Percentiles rank a stretch among this genome's conserved stretches.
Conservation (phyloP, 1,284 basidiomycete species). For the Trametes versicolor region DNA sequence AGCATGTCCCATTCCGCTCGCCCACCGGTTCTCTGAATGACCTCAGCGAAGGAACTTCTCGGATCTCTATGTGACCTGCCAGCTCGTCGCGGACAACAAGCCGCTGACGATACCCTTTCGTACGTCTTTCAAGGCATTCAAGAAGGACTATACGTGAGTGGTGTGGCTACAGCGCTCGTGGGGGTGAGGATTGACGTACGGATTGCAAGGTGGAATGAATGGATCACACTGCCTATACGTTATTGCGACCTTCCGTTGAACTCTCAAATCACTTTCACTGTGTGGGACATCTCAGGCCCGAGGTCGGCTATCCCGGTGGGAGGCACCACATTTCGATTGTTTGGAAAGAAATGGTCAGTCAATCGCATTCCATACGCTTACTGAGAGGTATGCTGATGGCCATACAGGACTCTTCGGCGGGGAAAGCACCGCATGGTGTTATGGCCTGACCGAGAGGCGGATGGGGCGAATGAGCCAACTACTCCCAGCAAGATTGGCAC, state of each 20-base stretch:
- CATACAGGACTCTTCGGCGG: conserved; percentile 81
- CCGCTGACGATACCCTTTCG: conserved; percentile 90
- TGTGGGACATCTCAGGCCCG: conserved; percentile 93
- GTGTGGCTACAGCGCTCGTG: too few relatives aligned
- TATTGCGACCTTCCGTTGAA: conserved; percentile 91
- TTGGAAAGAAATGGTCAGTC: conserved; percentile 90
- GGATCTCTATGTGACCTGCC: conserved; percentile 92
- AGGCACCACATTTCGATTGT: conserved; percentile 89
- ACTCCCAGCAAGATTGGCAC: conserved; percentile 88
- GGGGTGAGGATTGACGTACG: neutral
- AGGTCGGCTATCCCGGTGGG: conserved; percentile 83
- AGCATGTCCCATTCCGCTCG: conserved; percentile 43
- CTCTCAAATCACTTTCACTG: conserved; percentile 92
- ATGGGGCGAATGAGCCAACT: conserved; percentile 81
- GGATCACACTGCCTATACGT: conserved; percentile 89
- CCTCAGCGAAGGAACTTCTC: conserved; percentile 71
- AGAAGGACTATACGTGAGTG: conserved; percentile 79
- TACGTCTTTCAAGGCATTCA: conserved; percentile 94
- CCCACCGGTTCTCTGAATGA: conserved; percentile 31
- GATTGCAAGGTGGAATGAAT: conserved; percentile 90
- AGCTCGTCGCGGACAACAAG: conserved; percentile 93
- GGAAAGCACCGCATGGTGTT: conserved; percentile 92
- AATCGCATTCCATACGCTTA: neutral
- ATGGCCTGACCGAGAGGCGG: conserved; percentile 87
- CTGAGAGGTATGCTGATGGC: neutral